These are phyloP conservation scores for Mycena galericulata DNA, from an alignment of 768 basidiomycete genomes.

Conservation along the genomic window DNA sequence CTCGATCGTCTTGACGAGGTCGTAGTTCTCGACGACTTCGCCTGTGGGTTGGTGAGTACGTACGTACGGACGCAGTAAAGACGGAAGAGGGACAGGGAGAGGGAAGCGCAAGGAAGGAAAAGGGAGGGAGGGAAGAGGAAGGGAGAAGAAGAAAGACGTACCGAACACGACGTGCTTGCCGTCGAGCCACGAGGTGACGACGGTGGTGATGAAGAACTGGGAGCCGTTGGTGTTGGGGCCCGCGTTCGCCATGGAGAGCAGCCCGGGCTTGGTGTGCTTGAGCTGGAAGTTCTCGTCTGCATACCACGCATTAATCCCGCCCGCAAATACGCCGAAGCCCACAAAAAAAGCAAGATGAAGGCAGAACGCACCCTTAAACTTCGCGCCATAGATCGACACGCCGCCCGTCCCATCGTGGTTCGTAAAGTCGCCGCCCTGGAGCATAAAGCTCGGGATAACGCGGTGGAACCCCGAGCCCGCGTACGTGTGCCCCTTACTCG, in stretches of 20 bases:
- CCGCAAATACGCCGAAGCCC: too few relatives aligned
- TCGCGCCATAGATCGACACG: constrained; percentile 81
- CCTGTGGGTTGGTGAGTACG: too few relatives aligned
- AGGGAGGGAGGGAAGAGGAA: too few relatives aligned
- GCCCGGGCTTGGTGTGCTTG: constrained; percentile 77
- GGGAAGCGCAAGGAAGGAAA: too few relatives aligned
- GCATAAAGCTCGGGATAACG: constrained; percentile 86
- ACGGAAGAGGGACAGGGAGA: too few relatives aligned
- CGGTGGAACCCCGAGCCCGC: constrained; percentile 79
- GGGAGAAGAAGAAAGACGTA: too few relatives aligned
- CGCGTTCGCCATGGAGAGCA: constrained; percentile 86
- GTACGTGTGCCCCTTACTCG: too few relatives aligned
- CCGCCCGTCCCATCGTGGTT: constrained; percentile 71
- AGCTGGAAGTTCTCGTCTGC: constrained; percentile 87
- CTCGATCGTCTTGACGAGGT: too few relatives aligned
- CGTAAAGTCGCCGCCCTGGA: constrained; percentile 93
- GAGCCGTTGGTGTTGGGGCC: constrained; percentile 88
- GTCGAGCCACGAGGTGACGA: constrained; percentile 79
- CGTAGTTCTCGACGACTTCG: too few relatives aligned
- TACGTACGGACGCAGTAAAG: too few relatives aligned
- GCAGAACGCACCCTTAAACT: constrained; percentile 65
- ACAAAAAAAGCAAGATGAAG: background rate
- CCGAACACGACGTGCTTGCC: constrained; percentile 90
- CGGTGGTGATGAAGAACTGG: constrained; percentile 93
- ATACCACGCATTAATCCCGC: too few relatives aligned